Conservation (phyloP, 345 rosid genomes). For the Salix brachista region DNA sequence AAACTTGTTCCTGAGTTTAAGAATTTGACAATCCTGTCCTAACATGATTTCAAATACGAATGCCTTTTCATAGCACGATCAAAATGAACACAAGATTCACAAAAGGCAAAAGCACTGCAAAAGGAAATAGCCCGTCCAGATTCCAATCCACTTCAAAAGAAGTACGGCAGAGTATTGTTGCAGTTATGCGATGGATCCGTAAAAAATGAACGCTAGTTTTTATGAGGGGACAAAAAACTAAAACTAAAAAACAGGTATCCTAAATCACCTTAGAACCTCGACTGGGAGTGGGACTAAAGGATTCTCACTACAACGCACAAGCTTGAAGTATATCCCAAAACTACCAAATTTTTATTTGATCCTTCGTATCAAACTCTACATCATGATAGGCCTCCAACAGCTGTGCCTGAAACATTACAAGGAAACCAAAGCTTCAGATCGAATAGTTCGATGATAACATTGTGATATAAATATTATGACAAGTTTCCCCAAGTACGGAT, state of each 20-base stretch:
- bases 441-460: background rate
- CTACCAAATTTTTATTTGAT: conserved; percentile 16
- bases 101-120: background rate
- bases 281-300: conserved; percentile 36
- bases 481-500: no score
- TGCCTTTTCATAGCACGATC: background rate
- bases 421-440: conserved; percentile 13
- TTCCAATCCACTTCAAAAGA: background rate
- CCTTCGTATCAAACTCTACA: conserved; percentile 13
- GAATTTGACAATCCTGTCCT: background rate
- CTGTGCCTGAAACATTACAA: conserved; percentile 31
- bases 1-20: background rate
- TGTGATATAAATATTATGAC: background rate
- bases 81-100: background rate
- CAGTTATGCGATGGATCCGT: background rate
- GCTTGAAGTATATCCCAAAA: conserved; percentile 19
- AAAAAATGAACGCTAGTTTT: background rate
- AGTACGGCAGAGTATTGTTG: background rate
- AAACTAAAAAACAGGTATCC: conserved; percentile 16
- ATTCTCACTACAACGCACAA: conserved; percentile 33
- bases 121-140: background rate
- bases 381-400: conserved; percentile 24
- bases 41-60: background rate
- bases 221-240: background rate
- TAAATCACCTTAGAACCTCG: conserved; percentile 51